Base-by-base conservation (phyloP, 129 eudicot species). In the Tagetes patula region DNA sequence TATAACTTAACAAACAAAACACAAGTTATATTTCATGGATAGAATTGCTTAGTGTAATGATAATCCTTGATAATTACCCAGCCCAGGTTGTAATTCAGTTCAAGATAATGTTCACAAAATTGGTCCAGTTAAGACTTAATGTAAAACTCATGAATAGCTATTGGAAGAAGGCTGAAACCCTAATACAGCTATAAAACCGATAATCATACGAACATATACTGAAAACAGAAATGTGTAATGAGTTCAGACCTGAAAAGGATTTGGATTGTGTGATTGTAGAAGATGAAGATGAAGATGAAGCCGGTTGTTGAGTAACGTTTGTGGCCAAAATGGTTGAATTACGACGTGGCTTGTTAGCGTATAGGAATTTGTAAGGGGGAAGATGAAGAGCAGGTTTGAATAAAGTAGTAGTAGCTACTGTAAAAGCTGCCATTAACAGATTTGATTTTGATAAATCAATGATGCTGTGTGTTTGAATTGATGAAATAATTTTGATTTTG, bases 231-330 rank as follows among this genome's bases (percentile, higher is more conserved):
- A 58, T 56, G 66, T 14, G 41, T 8, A 43, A 42, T 42, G 39
- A 39, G 8, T 6, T 10, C 10, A 67, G 61, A 81, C 90, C 90
- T 78, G 90, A 7, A 73, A 83, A 82, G 43, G 83, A 62, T 39
- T 78, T 73, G 69, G 79, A 5, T 77, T 72, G 71, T 54, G 83
- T 70, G 41, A 75, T 11, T 11, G 81, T 13, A 27, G 87, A 63
- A 72, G 77, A 40, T 30, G 68, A 71, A 69, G 74, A 13, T 32
- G 70, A 50, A 30, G 58, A 52, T 48, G 74, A 61, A 55, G 67
- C 32, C 0, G 71, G 68, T 8, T 78, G 72, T 45, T 78, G 8
- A 9, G 72, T 53, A 14, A 78, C 52, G 62, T 52, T 80, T 56
- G 76, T 82, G 59, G 86, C 82, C 49, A 76, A 81, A 76, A 73